Conservation (phyloP, 2,329 filamentous ascomycete genomes). For the Thelonectria discophora region DNA sequence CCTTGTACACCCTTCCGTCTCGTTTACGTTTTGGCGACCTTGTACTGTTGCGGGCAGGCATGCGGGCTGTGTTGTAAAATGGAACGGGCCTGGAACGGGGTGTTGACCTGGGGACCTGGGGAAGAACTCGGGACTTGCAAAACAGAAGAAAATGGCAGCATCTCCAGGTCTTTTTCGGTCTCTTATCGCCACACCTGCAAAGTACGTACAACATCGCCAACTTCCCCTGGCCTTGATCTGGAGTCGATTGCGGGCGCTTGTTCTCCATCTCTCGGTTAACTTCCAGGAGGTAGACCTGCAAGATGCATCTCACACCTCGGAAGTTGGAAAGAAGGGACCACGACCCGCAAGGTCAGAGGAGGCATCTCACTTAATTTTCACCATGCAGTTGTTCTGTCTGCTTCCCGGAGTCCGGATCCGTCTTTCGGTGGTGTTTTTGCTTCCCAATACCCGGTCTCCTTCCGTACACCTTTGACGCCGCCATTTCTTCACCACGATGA, state of each 20-base stretch:
- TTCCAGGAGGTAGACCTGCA: conserved; percentile 33
- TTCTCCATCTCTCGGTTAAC: conserved; percentile 38
- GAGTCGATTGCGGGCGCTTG: conserved; percentile 36
- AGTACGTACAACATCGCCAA: conserved; percentile 10
- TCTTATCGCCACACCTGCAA: conserved; percentile 21
- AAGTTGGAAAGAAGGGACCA: conserved; percentile 12
- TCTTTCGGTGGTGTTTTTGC: neutral
- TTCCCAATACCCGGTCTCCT: conserved; percentile 10
- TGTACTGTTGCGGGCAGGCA: conserved; percentile 18
- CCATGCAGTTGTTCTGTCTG: neutral
- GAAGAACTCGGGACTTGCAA: conserved; percentile 3
- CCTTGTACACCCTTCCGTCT: conserved; percentile 29
- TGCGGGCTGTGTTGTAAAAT: conserved; percentile 26
- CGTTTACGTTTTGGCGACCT: conserved; percentile 38
- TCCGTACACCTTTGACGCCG: conserved; percentile 1
- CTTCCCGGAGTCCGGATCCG: neutral
- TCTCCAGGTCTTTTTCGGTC: conserved; percentile 6
- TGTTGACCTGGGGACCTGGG: conserved; percentile 18
- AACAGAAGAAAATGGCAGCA: conserved; percentile 2
- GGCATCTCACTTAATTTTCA: neutral
- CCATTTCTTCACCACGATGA: neutral
- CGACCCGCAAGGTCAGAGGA: conserved; percentile 14
- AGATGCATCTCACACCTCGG: conserved; percentile 29
- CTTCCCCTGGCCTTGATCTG: conserved; percentile 18
- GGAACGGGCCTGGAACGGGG: conserved; percentile 21